Base-by-base conservation (phyloP, 2,329 filamentous ascomycete species). In the Dothistroma pini region DNA sequence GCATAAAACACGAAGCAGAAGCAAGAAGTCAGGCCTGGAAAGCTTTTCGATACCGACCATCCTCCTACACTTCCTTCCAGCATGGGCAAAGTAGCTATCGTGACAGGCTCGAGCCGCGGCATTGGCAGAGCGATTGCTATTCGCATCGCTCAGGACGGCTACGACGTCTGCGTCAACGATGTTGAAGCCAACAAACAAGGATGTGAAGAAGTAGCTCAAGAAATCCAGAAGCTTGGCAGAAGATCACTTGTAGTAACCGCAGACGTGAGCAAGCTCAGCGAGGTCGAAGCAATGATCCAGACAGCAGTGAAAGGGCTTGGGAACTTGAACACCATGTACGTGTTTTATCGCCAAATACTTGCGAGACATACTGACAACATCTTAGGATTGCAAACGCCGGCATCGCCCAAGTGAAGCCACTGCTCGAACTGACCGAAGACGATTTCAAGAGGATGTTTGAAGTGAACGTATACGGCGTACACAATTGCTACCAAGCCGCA, bases 101-200 rank as follows among this genome's bases (percentile, higher is more conserved):
- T 76, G 11, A 76, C 74, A 16, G 74, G 74, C 34, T 72, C 72
- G 3, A 66, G 67, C 16, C 65, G 74, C n/a, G 74, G 74, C 57
- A 76, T 76, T 64, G 86, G 86, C 52, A 84, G 83, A 67, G 80
- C 84, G 21, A 86, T 88, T 57, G 86, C 86, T 19, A 75, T 87
- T 8, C 84, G 86, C 2, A 79, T 89, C 16, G 86, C 86, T 6
- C 75, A 78, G 22, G 87, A 89, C 63, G 86, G 86, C 57, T 89
- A 89, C 74, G 79, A 85, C 65, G 77, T 90, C 54, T 87, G 84
- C 68, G 77, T 89, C 64, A 89, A 88, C 70, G 86, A 89, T 65
- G 75, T 89, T 16, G 65, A 77, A 31, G 76, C 80, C 14, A 84
- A 87, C 64, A 73, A 80, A 55, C 66, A 78, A 4, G 80, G 76